A percentile compares a stretch with the other conserved stretches of the same genome.
phyloP scores from a whole-genome alignment of 768 basidiomycete genomes.

The Boletus reticulatus region DNA sequence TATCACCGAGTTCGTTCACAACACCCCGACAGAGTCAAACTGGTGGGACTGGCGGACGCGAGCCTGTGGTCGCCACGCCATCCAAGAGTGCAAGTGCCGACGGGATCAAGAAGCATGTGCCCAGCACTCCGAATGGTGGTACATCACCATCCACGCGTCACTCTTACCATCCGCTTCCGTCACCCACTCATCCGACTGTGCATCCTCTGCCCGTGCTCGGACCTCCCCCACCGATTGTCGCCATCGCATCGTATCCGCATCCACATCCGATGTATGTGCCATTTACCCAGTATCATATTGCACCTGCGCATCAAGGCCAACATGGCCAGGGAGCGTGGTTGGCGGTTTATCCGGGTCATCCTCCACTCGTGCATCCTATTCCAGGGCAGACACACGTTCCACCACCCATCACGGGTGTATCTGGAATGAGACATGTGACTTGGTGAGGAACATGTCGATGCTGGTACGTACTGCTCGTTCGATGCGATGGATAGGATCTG shows the following conservation, averaged over 20 bases:
- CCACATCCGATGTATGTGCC: slow-evolving; percentile 22
- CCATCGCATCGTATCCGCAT: slow-evolving; percentile 19
- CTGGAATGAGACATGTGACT: slow-evolving; percentile 26
- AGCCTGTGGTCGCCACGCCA: background rate
- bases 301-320: slow-evolving; percentile 11
- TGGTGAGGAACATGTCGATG: slow-evolving; percentile 17
- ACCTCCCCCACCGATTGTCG: slow-evolving; percentile 15
- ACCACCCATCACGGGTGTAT: slow-evolving; percentile 17
- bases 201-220: slow-evolving; percentile 8
- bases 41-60: background rate
- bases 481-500: background rate
- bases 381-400: slow-evolving; percentile 8
- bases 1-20: background rate
- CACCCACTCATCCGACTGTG: slow-evolving; percentile 6
- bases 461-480: slow-evolving; percentile 1
- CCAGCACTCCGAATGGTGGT: background rate
- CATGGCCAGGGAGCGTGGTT: slow-evolving; percentile 23
- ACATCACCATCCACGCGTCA: slow-evolving; percentile 1
- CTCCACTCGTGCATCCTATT: slow-evolving; percentile 17
- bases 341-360: slow-evolving; percentile 20
- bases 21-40: background rate
- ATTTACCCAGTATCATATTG: slow-evolving; percentile 18
- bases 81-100: background rate
- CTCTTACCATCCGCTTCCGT: slow-evolving; percentile 8
- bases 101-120: slow-evolving; percentile 7